Conservation (phyloP, 495 filamentous ascomycete species). For the Massariosphaeria phaeospora region DNA sequence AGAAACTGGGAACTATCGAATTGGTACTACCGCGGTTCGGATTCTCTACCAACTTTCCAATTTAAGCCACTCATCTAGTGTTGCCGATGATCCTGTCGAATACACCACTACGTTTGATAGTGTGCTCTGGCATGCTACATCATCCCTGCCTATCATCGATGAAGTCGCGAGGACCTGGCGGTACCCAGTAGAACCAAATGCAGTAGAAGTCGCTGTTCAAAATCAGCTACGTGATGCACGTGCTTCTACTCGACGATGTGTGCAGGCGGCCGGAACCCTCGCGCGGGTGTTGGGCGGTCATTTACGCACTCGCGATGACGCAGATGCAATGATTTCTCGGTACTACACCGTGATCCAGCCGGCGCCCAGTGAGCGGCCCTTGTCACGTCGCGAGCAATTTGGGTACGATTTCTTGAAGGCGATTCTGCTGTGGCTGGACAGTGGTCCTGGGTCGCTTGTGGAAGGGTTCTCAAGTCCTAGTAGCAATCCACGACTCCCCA, state of each 20-base stretch:
- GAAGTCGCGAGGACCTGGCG: constrained; percentile 53
- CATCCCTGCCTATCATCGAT: constrained; percentile 52
- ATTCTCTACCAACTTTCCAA: constrained; percentile 57
- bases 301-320: constrained; percentile 38
- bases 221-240: constrained; percentile 55
- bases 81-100: constrained; percentile 35
- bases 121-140: constrained; percentile 48
- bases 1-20: constrained; percentile 45
- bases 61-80: constrained; percentile 36
- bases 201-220: constrained; percentile 51
- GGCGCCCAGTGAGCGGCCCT: constrained; percentile 46
- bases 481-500: constrained; percentile 47
- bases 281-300: constrained; percentile 51
- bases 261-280: constrained; percentile 63
- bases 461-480: constrained; percentile 51
- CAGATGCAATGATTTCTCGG: constrained; percentile 32
- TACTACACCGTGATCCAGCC: constrained; percentile 47
- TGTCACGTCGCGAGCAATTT: constrained; percentile 46
- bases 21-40: constrained; percentile 53
- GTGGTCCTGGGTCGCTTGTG: constrained; percentile 50
- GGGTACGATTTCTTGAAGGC: constrained; percentile 65
- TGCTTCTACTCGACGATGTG: constrained; percentile 56
- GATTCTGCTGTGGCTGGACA: constrained; percentile 58
- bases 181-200: constrained; percentile 55
- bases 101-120: constrained; percentile 47